A percentile compares a stretch with the other conserved stretches of the same genome.
phyloP scores from a whole-genome alignment of 2,329 filamentous ascomycete genomes.

The Cryphonectria japonica region DNA sequence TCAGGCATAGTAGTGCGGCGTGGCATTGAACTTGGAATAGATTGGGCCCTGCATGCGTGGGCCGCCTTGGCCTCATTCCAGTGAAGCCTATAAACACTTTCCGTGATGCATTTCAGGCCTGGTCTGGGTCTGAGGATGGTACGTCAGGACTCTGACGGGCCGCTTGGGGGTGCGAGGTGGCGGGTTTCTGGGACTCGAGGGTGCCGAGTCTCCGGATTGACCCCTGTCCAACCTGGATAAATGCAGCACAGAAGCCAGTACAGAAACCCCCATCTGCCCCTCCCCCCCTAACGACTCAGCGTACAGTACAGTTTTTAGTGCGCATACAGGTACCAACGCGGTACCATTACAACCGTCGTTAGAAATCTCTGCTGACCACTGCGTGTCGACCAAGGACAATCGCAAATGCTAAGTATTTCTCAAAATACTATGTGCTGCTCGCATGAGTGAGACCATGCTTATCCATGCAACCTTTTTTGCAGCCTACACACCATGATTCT shows the following conservation, averaged over 20 bases:
- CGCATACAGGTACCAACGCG: not conserved
- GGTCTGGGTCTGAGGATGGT: not conserved
- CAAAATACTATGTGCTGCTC: not conserved
- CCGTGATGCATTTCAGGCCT: not conserved
- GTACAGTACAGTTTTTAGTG: too few relatives aligned
- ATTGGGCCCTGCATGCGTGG: constrained; percentile 3
- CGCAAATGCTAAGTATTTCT: not conserved
- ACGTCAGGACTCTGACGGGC: not conserved
- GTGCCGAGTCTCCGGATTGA: too few relatives aligned
- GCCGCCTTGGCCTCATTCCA: not conserved
- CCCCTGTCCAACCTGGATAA: not conserved
- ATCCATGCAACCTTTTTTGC: not conserved
- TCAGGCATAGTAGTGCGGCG: not conserved
- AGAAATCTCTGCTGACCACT: not conserved
- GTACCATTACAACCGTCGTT: not conserved
- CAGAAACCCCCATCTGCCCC: too few relatives aligned
- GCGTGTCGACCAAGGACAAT: not conserved
- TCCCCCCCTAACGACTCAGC: too few relatives aligned
- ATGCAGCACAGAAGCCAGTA: not conserved
- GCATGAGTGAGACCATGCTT: not conserved
- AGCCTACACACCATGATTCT: too few relatives aligned
- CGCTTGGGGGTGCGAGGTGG: not conserved
- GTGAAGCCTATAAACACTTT: not conserved
- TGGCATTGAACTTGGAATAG: not conserved
- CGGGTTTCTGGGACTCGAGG: not conserved